Base-by-base conservation (phyloP, 768 basidiomycete species). In the Amanita exitialis region DNA sequence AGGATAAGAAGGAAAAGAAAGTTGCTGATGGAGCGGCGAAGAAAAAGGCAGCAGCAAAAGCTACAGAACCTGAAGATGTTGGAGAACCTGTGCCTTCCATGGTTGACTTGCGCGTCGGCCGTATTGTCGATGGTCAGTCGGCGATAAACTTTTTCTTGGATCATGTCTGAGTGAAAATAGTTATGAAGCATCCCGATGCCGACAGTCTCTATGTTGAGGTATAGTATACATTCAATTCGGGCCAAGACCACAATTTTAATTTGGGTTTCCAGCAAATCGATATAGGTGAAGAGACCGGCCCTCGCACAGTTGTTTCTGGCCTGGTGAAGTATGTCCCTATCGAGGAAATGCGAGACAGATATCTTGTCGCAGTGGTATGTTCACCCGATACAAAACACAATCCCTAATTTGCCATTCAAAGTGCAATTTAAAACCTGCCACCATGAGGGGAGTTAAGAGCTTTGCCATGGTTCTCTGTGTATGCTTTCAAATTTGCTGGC, bases 391-490 rank as follows among this genome's bases (percentile, higher is more conserved):
- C 44, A 49, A 9, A 2, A 42, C n/a, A 6, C 32, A n/a, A 39
- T 21, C 41, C 42, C 30, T 45, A 36, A 32, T 46, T 43, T 46
- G 44, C 25, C 21, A 53, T 23, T 2, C 49, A 89, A 32, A 32
- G 86, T 91, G 88, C 65, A 94, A 98, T 65, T 69, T 99, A 54
- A 98, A 99, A 68, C 95, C 95, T 4, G 95, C 88, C 6, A 83
- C 75, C 57, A 98, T 99, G 95, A 83, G 95, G 53, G 96, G 96
- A 2, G 83, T 99, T 58, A 98, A 97, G 72, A 95, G 92, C 53
- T 95, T 87, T 61, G 96, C 93, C 28, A 98, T 99, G 96, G 87
- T 99, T 34, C 83, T 99, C 54, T 87, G 86, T 61, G 92, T 92
- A 65, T 43, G 82, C 44, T 48, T 18, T 6, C 7, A 35, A 34